These are phyloP conservation scores for Tuber umbilicatum DNA, from an alignment of 495 filamentous ascomycete genomes.

Conservation along the genomic window DNA sequence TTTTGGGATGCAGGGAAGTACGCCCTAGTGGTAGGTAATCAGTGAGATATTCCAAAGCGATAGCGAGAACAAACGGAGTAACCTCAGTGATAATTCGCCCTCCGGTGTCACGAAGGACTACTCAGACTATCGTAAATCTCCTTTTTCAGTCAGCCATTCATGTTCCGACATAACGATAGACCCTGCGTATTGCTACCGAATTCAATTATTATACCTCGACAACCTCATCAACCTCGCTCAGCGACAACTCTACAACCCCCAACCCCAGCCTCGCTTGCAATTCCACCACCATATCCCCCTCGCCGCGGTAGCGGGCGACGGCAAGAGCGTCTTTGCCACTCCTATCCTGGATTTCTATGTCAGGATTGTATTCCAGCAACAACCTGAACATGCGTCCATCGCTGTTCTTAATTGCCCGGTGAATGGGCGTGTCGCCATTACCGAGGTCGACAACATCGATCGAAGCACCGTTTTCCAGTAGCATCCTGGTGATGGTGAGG, in stretches of 20 bases:
- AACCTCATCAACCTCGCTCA: conserved; percentile 4
- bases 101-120: neutral
- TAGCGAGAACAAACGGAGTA: neutral
- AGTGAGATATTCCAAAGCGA: neutral
- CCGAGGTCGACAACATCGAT: neutral
- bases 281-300: conserved; percentile 1
- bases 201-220: neutral
- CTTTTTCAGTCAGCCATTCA: neutral
- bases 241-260: neutral
- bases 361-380: neutral
- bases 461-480: neutral
- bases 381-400: neutral
- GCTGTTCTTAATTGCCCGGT: neutral
- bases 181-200: neutral
- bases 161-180: neutral
- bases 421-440: neutral
- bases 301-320: neutral
- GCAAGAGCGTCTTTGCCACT: neutral
- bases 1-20: neutral
- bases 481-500: neutral
- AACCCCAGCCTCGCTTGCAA: neutral
- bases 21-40: neutral
- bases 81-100: neutral
- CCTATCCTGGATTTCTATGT: neutral
- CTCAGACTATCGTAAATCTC: conserved; percentile 2